Conservation (phyloP, 768 basidiomycete species). For the Collybia mongolica region DNA sequence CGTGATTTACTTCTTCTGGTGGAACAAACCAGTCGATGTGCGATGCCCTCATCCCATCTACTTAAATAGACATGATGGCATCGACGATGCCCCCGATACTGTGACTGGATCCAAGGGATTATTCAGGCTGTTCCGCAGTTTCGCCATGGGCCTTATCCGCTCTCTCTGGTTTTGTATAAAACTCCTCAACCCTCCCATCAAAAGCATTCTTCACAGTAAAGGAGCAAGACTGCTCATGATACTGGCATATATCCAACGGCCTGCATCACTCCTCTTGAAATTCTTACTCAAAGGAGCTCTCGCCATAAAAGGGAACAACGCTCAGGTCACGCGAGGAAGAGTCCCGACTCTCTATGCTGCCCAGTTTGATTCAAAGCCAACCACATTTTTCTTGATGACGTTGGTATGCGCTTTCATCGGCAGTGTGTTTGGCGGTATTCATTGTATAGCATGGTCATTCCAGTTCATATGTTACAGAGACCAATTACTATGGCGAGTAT, state of each 20-base stretch:
- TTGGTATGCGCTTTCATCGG: neutral
- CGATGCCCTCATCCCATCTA: neutral
- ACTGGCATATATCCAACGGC: no score
- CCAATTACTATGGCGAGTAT: neutral
- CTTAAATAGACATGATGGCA: constrained; percentile 1
- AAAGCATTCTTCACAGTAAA: no score
- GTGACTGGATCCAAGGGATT: constrained; percentile 3
- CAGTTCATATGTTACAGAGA: neutral
- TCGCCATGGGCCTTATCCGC: no score
- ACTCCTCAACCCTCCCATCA: no score
- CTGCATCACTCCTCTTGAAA: no score
- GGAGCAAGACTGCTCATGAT: no score
- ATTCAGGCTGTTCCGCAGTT: no score
- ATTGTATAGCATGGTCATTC: neutral
- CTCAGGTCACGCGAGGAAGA: neutral
- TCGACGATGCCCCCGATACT: neutral
- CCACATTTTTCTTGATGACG: neutral
- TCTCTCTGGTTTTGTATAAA: no score
- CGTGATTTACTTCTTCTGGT: neutral
- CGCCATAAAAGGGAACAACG: neutral
- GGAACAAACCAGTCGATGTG: neutral
- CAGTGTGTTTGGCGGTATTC: neutral
- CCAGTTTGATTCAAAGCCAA: neutral
- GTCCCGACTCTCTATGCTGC: neutral
- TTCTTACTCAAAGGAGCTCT: no score